Base-by-base conservation (phyloP, 2,329 filamentous ascomycete genomes). In the Diaporthe sp. region DNA sequence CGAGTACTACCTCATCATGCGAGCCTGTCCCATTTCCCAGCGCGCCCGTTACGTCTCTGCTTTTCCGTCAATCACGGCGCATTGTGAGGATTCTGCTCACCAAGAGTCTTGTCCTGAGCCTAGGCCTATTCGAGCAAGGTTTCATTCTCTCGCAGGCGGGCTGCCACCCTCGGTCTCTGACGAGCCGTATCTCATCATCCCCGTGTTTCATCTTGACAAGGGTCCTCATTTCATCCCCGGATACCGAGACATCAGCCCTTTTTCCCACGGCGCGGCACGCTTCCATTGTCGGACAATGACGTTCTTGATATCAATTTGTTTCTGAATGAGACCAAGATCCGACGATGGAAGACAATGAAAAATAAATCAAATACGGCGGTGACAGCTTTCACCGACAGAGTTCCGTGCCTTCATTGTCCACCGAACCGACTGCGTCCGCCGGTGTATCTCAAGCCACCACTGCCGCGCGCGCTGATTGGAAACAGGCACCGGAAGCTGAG, bases 201-300 rank as follows among this genome's bases (percentile, higher is more conserved):
- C 69, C 69, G 69, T 61, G 69, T 72, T 72, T 72, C 69, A 64
- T 33, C 69, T 72, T 72, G 57, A 72, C 57, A 60, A 61, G 69
- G 69, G 33, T 68, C 10, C 69, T 72, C 69, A 61, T 72, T 52
- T 72, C 57, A 52, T 64, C 42, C 57, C 57, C 30, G 45, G 69
- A 50, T 38, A 72, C 69, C 69, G 69, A 61, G 69, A 64, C 69
- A 72, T 52, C 57, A 60, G 57, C 55, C 35, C n/a, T 61, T 61
- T 52, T 52, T 25, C 58, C 45, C 47, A 68, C 47, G 64, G 47
- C 64, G 64, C 47, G 47, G 64, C 47, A 68, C 45, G 64, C 64
- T 52, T 68, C 17, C 33, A 68, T 33, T 2, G 45, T 54, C 47
- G 64, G 30, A 54, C 64, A 68, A 68, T 68, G 64, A 54, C 64